Percentiles rank a stretch among this genome's conserved stretches.
phyloP scores from a whole-genome alignment of 129 eudicot species.

The Helianthus annuus region DNA sequence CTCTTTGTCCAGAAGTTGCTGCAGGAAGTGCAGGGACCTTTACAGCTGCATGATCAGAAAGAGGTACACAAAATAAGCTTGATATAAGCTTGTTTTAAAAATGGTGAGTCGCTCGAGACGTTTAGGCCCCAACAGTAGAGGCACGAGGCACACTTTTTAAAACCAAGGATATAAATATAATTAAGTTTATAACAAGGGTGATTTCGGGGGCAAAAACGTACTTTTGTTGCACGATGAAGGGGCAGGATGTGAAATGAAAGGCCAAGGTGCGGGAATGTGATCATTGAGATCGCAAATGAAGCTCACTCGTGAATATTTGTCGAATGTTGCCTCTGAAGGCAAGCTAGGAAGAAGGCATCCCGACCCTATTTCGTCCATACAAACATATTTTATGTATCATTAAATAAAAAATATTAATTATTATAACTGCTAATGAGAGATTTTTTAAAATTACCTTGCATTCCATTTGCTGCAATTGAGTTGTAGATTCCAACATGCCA shows the following conservation, averaged over 20 bases:
- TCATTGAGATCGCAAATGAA: constrained; percentile 93
- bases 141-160: too few species aligned
- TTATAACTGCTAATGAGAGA: constrained; percentile 4
- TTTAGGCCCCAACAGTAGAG: too few species aligned
- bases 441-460: constrained; percentile 51
- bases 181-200: too few species aligned
- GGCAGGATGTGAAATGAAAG: constrained; percentile 64
- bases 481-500: constrained; percentile 39
- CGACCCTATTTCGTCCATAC: constrained; percentile 45
- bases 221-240: constrained; percentile 73
- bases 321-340: constrained; percentile 92
- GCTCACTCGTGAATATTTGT: constrained; percentile 67
- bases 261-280: constrained; percentile 98
- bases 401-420: neutral
- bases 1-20: constrained; percentile 88
- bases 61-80: neutral
- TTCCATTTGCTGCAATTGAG: constrained; percentile 53
- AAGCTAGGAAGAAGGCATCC: constrained; percentile 97
- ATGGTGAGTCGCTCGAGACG: too few species aligned
- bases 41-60: constrained; percentile 55
- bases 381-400: neutral
- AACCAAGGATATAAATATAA: too few species aligned
- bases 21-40: constrained; percentile 99
- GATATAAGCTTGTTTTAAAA: neutral
- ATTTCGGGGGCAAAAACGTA: too few species aligned